phyloP scores from a whole-genome alignment of 768 basidiomycete genomes.

The Candolleomyces eurysporus region DNA sequence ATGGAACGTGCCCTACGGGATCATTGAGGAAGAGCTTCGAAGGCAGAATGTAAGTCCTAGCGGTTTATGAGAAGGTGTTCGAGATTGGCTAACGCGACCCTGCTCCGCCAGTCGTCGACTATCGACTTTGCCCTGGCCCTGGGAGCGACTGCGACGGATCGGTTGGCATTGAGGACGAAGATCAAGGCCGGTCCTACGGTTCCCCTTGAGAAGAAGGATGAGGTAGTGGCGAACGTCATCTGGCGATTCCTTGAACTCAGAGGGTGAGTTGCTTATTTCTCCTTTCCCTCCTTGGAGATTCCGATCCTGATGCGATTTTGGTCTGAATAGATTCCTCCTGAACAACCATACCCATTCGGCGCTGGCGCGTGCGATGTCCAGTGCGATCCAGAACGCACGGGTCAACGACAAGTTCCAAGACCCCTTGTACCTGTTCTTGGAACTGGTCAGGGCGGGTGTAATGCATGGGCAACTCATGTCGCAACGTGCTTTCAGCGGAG shows the following conservation, averaged over 20 bases:
- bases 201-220: slow-evolving; percentile 94
- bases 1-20: slow-evolving; percentile 84
- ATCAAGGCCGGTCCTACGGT: slow-evolving; percentile 46
- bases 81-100: not conserved
- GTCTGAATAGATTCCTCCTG: slow-evolving; percentile 68
- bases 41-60: slow-evolving; percentile 82
- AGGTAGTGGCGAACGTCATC: slow-evolving; percentile 96
- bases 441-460: slow-evolving; percentile 93
- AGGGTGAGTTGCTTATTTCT: slow-evolving; percentile 58
- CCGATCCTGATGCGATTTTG: slow-evolving; percentile 7
- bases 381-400: slow-evolving; percentile 71
- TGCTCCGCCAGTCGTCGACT: slow-evolving; percentile 74
- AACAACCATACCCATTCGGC: slow-evolving; percentile 88
- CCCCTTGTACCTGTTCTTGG: slow-evolving; percentile 89
- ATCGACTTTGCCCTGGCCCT: slow-evolving; percentile 95
- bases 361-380: slow-evolving; percentile 88
- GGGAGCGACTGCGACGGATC: slow-evolving; percentile 83
- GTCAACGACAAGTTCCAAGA: slow-evolving; percentile 99
- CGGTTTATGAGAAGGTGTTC: not conserved
- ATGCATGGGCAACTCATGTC: slow-evolving; percentile 95
- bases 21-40: slow-evolving; percentile 92
- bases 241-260: slow-evolving; percentile 97
- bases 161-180: slow-evolving; percentile 79
- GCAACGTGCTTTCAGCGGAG: slow-evolving; percentile 84
- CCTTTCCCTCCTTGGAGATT: not conserved